Evolutionary conservation across 345 rosid genomes (phyloP), one percentile per base, ranked within the genome.

Genomic region (Psidium guajava): DNA sequence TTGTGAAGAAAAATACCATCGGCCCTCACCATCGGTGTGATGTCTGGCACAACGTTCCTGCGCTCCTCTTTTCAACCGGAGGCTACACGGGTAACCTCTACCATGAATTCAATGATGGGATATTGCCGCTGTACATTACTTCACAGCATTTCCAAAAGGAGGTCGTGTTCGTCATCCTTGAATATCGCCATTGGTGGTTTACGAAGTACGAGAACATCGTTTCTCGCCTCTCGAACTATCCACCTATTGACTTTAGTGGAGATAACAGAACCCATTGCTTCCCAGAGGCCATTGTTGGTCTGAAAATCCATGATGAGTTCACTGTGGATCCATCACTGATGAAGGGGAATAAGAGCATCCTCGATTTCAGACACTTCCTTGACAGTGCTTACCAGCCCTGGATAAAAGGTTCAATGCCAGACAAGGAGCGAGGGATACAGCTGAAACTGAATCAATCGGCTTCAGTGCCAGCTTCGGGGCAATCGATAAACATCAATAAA

Each of bases 41-140:
- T 84, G 93, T 95, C 42, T 32, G 52, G 28, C 94, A 96, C 54
- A 88, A 91, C 42, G 98, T 92, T 9, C 97, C 98, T 0, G 94
- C 97, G 0, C 94, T 95, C 87, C 88, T 96, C 90, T 96, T 95
- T 90, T 96, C 96, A 1, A 95, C 98, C 0, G 94, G 96, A 9
- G 98, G 98, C 20, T 96, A 94, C 74, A 96, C 98, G 0, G 98
- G 98, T 49, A 96, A 96, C 86, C 90, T 94, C 6, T 96, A 94
- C 49, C 98, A 96, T 84, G 98, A 96, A 89, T 94, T 96, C 82
- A 95, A 96, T 87, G 97, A 96, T 54, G 97, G 98, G 86, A 89
- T 96, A 49, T 84, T 96, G 84, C 98, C 98, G 21, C 85, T 96
- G 88, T 96, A 89, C 84, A 92, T 96, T 27, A 95, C 98, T 18